Base-by-base conservation (phyloP, 805 yeast genomes). In the Yarrowia sp. region DNA sequence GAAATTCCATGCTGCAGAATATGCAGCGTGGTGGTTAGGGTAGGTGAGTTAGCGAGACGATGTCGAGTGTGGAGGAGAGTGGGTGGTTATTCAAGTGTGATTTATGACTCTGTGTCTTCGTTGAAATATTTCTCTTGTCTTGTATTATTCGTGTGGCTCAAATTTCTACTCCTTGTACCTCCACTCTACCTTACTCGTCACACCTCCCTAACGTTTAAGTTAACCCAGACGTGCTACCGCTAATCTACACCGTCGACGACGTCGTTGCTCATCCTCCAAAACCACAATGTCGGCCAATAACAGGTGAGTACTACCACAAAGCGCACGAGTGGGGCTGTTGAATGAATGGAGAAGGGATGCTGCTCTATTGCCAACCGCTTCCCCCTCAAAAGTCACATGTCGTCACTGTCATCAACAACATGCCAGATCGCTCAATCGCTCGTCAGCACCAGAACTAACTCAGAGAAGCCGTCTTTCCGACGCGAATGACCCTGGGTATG, bases 391-490 rank as follows among this genome's bases (percentile, higher is more conserved):
- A 24, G 3, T 5, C n/a, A 25, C 25, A 35, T 29, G 51, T 22
- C 29, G 53, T 31, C 53, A 29, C 31, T 29, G 24, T 46, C 53
- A 18, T 27, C 51, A 18, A 14, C 32, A 18, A 12, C 24, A 39
- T 21, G 13, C 42, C 25, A 38, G 10, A 35, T 35, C 24, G 12
- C 22, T 8, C 14, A 16, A 38, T 19, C 29, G 14, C 19, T 9
- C 6, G 9, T 21, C 42, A 19, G 5, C 7, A 12, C 3, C 55
- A 21, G 22, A 32, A 24, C 58, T 51, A 51, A 35, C 24, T 24
- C 53, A 88, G 98, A 80, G 98, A 92, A 74, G 96, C 90, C 72
- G 98, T 92, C 47, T 92, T 92, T 75, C 97, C 98, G 32, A 92
- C 98, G 59, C 92, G 97, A 77, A 92, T 92, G 97, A 93, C 98